Conservation (phyloP, 495 filamentous ascomycete genomes). For the Tuber magnatum region DNA sequence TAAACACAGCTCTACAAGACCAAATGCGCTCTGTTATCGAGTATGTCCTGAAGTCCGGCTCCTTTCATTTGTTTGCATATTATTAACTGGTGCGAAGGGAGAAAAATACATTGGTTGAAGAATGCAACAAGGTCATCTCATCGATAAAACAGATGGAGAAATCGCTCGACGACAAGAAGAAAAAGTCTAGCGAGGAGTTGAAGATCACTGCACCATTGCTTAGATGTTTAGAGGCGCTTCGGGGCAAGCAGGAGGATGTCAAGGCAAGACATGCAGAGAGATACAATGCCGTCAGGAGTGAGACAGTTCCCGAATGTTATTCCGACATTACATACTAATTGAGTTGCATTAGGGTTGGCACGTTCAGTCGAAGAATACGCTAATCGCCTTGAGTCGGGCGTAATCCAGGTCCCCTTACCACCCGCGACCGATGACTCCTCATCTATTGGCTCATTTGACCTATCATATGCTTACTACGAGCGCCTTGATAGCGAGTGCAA, state of each 20-base stretch:
- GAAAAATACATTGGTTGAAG: conserved; percentile 76
- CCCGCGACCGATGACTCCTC: conserved; percentile 67
- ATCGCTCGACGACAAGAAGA: conserved; percentile 70
- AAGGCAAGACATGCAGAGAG: conserved; percentile 77
- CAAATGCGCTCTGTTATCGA: conserved; percentile 37
- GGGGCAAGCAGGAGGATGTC: conserved; percentile 75
- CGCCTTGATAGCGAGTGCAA: conserved; percentile 84
- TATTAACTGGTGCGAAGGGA: conserved; percentile 50
- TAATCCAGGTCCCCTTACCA: conserved; percentile 72
- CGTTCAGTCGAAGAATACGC: conserved; percentile 91
- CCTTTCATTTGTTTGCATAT: conserved; percentile 36
- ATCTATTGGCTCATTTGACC: conserved; percentile 73
- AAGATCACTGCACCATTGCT: conserved; percentile 72
- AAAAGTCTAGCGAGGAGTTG: conserved; percentile 56
- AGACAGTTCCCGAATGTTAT: conserved; percentile 34
- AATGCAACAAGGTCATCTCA: conserved; percentile 77
- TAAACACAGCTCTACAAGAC: conserved; percentile 34
- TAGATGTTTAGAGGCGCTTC: conserved; percentile 66
- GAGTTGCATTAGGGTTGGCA: conserved; percentile 62
- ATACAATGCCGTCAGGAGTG: conserved; percentile 91
- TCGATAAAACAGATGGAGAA: conserved; percentile 86
- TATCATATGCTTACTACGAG: conserved; percentile 80
- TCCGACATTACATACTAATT: conserved; percentile 9
- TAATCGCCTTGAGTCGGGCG: conserved; percentile 79
- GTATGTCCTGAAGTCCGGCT: conserved; percentile 6